phyloP scores from a whole-genome alignment of 2,329 filamentous ascomycete species.

The Chaetothyriales sp. region DNA sequence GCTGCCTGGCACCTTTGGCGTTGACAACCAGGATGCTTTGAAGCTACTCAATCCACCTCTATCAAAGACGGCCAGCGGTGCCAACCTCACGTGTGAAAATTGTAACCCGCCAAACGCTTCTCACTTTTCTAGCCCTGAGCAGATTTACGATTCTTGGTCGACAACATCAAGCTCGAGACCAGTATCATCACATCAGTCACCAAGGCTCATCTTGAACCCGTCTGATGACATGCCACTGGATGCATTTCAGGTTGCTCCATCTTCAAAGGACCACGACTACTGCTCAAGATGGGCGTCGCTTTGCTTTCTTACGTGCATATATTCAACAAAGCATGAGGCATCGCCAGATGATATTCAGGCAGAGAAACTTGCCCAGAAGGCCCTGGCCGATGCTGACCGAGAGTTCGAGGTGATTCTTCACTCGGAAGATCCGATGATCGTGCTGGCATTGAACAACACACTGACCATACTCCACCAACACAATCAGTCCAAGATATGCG shows the following conservation, averaged over 20 bases:
- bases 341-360: conserved; percentile 6
- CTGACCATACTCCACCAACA: conserved; percentile 15
- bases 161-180: background rate
- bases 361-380: conserved; percentile 1
- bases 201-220: conserved; percentile 10
- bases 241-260: conserved; percentile 11
- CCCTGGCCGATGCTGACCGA: conserved; percentile 11
- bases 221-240: conserved; percentile 1
- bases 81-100: conserved; percentile 11
- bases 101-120: conserved; percentile 11
- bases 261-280: conserved; percentile 13
- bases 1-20: conserved; percentile 10
- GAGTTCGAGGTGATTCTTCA: conserved; percentile 14
- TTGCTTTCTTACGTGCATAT: conserved; percentile 17
- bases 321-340: conserved; percentile 8
- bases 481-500: conserved; percentile 12
- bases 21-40: conserved; percentile 15
- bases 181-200: conserved; percentile 1
- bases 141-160: background rate
- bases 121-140: conserved; percentile 13
- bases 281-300: conserved; percentile 17
- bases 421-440: conserved; percentile 11
- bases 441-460: conserved; percentile 13
- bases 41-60: conserved; percentile 10
- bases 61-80: conserved; percentile 3